Evolutionary conservation across 768 basidiomycete genomes (phyloP), one percentile per base, ranked within the genome.

Genomic region (Auriculariales sp.): DNA sequence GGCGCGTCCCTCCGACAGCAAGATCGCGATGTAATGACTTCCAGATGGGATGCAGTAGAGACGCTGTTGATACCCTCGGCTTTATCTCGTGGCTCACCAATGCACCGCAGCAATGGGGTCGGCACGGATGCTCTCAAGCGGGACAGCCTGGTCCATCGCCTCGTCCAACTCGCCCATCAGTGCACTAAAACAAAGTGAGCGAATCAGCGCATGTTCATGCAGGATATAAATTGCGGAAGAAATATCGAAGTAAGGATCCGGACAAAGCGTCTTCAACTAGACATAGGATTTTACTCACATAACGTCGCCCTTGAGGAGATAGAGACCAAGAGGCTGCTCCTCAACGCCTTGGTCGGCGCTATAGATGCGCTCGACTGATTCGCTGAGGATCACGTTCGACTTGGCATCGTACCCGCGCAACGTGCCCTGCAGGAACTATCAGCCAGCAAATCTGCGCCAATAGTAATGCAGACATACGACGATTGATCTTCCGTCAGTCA

Each of bases 291-390:
- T 30, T 35, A 78, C 90, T 64, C 59, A 97, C 95, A 94, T 92
- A 75, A 92, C 92, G 62, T 99, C 95, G 2, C 95, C 95, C 59
- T 97, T 92, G 61, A 99, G 91, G 59, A 99, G 81, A 66, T 99
- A 98, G 39, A 98, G 71, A 0, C 95, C 95, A 24, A 98, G 71
- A 0, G 90, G 86, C 9, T 92, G 80, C 71, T 97, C 92, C 66
- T 97, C 89, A 25, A 95, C 91, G 33, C 86, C 85, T 58, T 88
- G 87, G 14, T 99, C 95, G 48, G 77, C 66, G 60, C 83, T 87
- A 64, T 87, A 98, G 29, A 97, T 81, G 57, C 94, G 81, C 63
- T 99, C 95, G 61, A 84, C 89, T 51, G 83, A 86, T 61, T 93
- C 88, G 12, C 93, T 83, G 50, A 99, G 78, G 56, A 99, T 91